Percentiles rank a stretch among this genome's conserved stretches.
These are phyloP conservation scores for Bretschneidera sinensis DNA, from an alignment of 345 rosid species.

Conservation along the genomic window DNA sequence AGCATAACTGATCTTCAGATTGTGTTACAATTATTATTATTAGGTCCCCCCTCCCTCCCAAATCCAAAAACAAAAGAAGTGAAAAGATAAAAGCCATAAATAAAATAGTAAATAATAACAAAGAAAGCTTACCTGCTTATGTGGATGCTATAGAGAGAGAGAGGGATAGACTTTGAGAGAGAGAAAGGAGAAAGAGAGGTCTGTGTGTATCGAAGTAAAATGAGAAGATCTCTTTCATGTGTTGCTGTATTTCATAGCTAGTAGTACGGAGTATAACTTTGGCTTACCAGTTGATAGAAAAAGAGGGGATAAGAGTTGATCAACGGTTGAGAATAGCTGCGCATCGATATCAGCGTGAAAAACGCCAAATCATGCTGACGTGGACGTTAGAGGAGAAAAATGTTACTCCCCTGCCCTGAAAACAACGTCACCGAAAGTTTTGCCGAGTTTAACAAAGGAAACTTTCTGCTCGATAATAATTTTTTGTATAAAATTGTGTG, in stretches of 20 bases:
- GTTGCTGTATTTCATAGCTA: neutral
- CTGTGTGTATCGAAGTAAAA: neutral
- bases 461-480: too few species aligned
- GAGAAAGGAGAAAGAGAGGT: slow-evolving; percentile 1
- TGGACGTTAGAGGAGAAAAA: slow-evolving; percentile 12
- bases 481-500: too few species aligned
- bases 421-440: neutral
- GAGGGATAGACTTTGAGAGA: slow-evolving; percentile 5
- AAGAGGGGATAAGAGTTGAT: slow-evolving; percentile 17
- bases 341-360: slow-evolving; percentile 19
- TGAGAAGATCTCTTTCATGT: slow-evolving; percentile 13
- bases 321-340: slow-evolving; percentile 25
- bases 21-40: too few species aligned
- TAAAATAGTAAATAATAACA: neutral
- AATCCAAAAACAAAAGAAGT: neutral
- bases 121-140: slow-evolving; percentile 20
- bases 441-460: too few species aligned
- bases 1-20: neutral
- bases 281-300: too few species aligned
- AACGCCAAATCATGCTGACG: slow-evolving; percentile 28
- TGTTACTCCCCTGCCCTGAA: too few species aligned
- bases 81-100: slow-evolving; percentile 7
- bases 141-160: slow-evolving; percentile 9
- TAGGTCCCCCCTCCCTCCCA: neutral
- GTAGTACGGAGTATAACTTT: slow-evolving; percentile 2